Base-by-base conservation (phyloP, 352 stramenopile species). In the Phytophthora aleatoria region DNA sequence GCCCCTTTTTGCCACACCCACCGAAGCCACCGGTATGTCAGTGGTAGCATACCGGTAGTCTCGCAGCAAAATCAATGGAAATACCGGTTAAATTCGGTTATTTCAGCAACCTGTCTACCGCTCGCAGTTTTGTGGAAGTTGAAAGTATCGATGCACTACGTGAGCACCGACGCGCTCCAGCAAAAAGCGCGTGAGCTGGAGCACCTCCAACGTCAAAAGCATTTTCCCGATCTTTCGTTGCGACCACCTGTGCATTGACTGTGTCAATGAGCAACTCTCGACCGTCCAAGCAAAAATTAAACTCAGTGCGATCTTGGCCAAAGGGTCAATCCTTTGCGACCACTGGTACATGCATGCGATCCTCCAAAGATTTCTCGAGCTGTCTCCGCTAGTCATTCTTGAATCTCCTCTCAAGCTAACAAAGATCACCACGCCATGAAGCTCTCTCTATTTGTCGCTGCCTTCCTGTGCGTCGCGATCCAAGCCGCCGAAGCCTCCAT, bases 291-390 rank as follows among this genome's bases (percentile, higher is more conserved):
- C 3, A 45, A 26, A 20, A 20, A 1, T 20, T 20, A 20, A 20
- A 20, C 20, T 45, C 39, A 45, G 39, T 45, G 39, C 39, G 39
- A 45, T 45, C 39, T 45, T 45, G 39, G 12, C 39, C 35, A 45
- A 45, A 20, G 39, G 39, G 15, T 24, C 39, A 26, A 20, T 20
- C 20, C 20, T 20, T 45, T 10, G 15, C 15, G 6, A 45, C 3
- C 39, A 45, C 15, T 45, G 15, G 5, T 20, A 20, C 16, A 20
- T 20, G 16, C 0, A 26, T 24, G 39, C 39, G 39, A 45, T 24
- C 39, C 28, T 33, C 28, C 20, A 20, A 20, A 20, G 20, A 20
- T 20, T 20, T 20, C 39, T 45, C 5, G 39, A 6, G 36, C 6
- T 49, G 36, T n/a, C 3, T 43, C 36, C 31, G 5, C 39, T 13